These are phyloP conservation scores for Grosmannia serpens DNA, from an alignment of 2,329 filamentous ascomycete genomes.

Conservation along the genomic window DNA sequence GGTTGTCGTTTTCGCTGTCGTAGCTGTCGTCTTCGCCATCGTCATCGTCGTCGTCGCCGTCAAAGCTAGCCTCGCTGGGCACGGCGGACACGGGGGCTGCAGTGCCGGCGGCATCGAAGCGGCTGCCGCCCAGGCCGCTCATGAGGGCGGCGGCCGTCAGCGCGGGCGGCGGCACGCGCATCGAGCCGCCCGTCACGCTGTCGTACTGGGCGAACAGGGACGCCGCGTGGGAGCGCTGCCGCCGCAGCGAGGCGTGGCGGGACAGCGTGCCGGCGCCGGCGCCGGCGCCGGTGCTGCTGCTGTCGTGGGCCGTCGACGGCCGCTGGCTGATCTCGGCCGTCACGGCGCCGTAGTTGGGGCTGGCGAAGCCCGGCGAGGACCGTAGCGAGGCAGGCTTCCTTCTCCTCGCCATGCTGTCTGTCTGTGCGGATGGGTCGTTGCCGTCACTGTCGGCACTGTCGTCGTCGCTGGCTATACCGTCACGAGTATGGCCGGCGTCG, in stretches of 20 bases:
- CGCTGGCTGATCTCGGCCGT: not conserved
- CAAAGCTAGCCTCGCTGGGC: constrained; percentile 29
- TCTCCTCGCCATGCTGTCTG: not conserved
- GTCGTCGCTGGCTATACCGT: not conserved
- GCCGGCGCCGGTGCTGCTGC: not conserved
- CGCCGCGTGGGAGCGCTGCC: constrained; percentile 7
- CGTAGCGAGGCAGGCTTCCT: constrained; percentile 14
- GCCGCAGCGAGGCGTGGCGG: constrained; percentile 7
- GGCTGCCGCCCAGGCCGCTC: constrained; percentile 34
- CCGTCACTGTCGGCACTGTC: not conserved
- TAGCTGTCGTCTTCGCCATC: not conserved
- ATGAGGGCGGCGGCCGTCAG: constrained; percentile 39
- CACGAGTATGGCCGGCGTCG: not conserved
- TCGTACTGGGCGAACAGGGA: constrained; percentile 11
- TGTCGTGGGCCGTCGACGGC: not conserved
- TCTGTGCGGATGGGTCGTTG: not conserved
- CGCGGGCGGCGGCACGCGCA: constrained; percentile 29
- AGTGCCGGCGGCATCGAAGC: constrained; percentile 29
- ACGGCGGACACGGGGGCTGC: constrained; percentile 36
- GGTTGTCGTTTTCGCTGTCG: not conserved
- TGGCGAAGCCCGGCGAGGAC: constrained; percentile 19
- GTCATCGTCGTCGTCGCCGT: constrained; percentile 10
- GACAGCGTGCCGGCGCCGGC: not conserved
- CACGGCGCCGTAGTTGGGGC: constrained; percentile 23
- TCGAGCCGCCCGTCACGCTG: constrained; percentile 13